Evolutionary conservation across 331 rosid genomes (phyloP), one percentile per base, ranked within the genome.

Genomic region (Pyracantha coccinea): DNA sequence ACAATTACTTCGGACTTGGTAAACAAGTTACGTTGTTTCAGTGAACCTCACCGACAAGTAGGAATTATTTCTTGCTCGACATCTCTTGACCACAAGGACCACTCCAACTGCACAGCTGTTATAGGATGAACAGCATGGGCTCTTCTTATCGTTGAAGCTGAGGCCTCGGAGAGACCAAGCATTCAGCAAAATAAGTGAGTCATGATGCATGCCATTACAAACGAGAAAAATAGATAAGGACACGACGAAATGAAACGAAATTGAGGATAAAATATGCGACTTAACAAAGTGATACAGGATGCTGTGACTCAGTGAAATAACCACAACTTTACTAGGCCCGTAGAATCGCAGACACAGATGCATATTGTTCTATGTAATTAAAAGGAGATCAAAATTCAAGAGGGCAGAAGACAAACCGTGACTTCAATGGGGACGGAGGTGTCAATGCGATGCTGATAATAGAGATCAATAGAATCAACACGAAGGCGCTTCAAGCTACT

Each of bases 381-480:
- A 33, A 45, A 2, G 21, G 4, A 52, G 11, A 62, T 20, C 67
- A 27, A 6, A 54, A 3, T 35, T 31, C 57, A 32, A 52, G n/a
- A 41, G 70, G 47, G 17, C 10, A 75, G 21, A 57, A 38, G 25
- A 72, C 76, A 0, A 77, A 89, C 96, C 85, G 97, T 88, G 89
- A 89, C 82, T 88, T 89, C 97, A 59, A 86, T 82, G 3, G 96
- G 93, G 32, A 89, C 58, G 33, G 85, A 86, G 38, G 83, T 82
- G 66, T 92, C 93, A 53, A 89, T 35, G 4, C 93, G 86, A 71
- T 88, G 97, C 63, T 84, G 87, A 74, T 86, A 89, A 61, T 92
- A 89, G 69, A 92, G 96, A 85, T 92, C 90, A 16, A 89, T 81
- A 44, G 19, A 88, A 79, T 82, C 68, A 2, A 89, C 44, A 1